These are phyloP conservation scores for Fusarium sambucinum DNA, from an alignment of 2,329 filamentous ascomycete species.

Conservation along the genomic window DNA sequence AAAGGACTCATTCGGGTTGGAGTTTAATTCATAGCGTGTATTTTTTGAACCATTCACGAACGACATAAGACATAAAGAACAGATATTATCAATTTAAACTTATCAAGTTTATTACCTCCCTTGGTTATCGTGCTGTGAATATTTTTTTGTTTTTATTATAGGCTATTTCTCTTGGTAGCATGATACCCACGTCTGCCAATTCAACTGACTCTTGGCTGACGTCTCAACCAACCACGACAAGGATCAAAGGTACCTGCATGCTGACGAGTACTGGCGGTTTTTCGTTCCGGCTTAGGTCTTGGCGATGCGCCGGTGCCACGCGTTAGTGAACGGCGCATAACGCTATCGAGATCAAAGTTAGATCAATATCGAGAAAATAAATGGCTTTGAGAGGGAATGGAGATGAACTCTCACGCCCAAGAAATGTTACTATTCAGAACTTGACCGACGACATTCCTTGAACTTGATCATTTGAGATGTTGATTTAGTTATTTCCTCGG, in stretches of 20 bases:
- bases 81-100: conserved; percentile 1
- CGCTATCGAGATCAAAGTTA: neutral
- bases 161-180: neutral
- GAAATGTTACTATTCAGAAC: neutral
- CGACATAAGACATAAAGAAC: neutral
- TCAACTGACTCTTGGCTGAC: conserved; percentile 23
- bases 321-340: neutral
- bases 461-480: neutral
- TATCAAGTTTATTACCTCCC: conserved; percentile 5
- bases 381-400: neutral
- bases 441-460: neutral
- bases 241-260: conserved; percentile 29
- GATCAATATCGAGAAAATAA: neutral
- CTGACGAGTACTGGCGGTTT: conserved; percentile 5
- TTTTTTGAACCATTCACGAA: conserved; percentile 25
- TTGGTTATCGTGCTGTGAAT: no score
- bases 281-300: conserved; percentile 5
- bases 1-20: conserved; percentile 21
- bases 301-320: conserved; percentile 13
- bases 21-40: conserved; percentile 39
- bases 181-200: conserved; percentile 9
- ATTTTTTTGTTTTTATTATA: neutral
- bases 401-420: neutral
- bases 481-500: neutral
- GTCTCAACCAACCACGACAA: conserved; percentile 1